phyloP scores from a whole-genome alignment of 331 rosid genomes.

The Acacia concinna region DNA sequence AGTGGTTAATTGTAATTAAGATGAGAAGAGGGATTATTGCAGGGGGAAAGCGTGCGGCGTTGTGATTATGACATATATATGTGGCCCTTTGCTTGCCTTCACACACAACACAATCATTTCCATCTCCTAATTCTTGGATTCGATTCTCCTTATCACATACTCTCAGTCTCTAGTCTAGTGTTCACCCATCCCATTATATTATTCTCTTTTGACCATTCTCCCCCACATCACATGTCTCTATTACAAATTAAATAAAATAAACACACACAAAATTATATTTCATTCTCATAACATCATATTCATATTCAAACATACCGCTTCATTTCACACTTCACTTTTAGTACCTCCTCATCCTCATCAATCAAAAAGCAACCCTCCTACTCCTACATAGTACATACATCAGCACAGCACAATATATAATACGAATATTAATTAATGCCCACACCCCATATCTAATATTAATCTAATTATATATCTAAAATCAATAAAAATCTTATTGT shows the following conservation, averaged over 20 bases:
- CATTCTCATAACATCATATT: background rate
- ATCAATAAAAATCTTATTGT: background rate
- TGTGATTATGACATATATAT: background rate
- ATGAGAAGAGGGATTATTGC: too few relatives aligned
- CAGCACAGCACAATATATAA: too few relatives aligned
- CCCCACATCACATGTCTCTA: constrained; percentile 16
- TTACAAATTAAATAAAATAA: background rate
- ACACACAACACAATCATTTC: too few relatives aligned
- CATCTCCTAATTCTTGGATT: constrained; percentile 36
- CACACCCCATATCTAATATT: background rate
- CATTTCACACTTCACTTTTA: constrained; percentile 28
- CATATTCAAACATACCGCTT: background rate
- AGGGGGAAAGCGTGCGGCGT: too few relatives aligned
- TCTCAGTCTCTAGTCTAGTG: too few relatives aligned
- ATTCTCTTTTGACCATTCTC: constrained; percentile 45
- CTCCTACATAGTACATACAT: too few relatives aligned
- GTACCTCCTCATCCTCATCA: constrained; percentile 24
- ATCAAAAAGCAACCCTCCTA: constrained; percentile 23
- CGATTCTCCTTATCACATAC: constrained; percentile 40
- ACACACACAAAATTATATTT: constrained; percentile 10
- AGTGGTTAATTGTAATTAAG: too few relatives aligned
- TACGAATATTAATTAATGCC: too few relatives aligned
- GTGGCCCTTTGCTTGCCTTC: background rate
- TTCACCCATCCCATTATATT: constrained; percentile 30
- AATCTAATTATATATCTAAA: background rate